phyloP scores from a whole-genome alignment of 1,284 basidiomycete species.

The Tausonia pullulans region DNA sequence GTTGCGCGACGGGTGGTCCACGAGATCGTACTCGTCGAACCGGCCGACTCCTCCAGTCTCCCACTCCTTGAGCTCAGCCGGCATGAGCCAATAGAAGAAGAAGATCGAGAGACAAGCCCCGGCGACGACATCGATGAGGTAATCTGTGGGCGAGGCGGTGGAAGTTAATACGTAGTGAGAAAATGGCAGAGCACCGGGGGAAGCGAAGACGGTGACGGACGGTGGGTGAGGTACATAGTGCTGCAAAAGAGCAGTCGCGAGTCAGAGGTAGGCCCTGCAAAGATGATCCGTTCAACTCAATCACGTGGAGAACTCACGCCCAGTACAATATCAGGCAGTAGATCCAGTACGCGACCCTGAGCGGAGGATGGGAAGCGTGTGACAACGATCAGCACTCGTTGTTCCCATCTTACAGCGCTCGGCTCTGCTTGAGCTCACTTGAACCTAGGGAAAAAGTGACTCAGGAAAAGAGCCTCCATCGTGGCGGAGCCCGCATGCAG shows the following conservation, averaged over 20 bases:
- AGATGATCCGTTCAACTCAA: no score
- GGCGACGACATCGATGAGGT: slow-evolving; percentile 90
- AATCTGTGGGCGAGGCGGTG: slow-evolving; percentile 43
- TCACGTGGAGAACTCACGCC: slow-evolving; percentile 38
- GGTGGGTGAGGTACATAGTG: slow-evolving; percentile 82
- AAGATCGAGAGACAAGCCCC: slow-evolving; percentile 81
- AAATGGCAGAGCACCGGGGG: no score
- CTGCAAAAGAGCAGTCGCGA: slow-evolving; percentile 37
- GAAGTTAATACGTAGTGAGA: no score
- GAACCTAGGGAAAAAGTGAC: slow-evolving; percentile 83
- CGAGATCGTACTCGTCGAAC: slow-evolving; percentile 27
- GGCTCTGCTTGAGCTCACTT: slow-evolving; percentile 16
- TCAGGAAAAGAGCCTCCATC: slow-evolving; percentile 82
- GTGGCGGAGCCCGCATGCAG: slow-evolving; percentile 86
- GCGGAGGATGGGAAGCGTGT: background rate
- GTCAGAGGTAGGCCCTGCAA: background rate
- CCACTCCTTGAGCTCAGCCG: slow-evolving; percentile 56
- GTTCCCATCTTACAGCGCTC: no score
- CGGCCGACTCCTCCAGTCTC: slow-evolving; percentile 18
- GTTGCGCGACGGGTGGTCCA: slow-evolving; percentile 15
- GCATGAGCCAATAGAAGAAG: slow-evolving; percentile 80
- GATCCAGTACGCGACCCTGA: slow-evolving; percentile 54
- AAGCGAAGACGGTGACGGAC: no score
- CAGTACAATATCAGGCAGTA: slow-evolving; percentile 88
- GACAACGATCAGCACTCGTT: background rate